Percentiles rank a stretch among this genome's conserved stretches.
Conservation (phyloP, 306 rosid genomes). For the Medicago lupulina region DNA sequence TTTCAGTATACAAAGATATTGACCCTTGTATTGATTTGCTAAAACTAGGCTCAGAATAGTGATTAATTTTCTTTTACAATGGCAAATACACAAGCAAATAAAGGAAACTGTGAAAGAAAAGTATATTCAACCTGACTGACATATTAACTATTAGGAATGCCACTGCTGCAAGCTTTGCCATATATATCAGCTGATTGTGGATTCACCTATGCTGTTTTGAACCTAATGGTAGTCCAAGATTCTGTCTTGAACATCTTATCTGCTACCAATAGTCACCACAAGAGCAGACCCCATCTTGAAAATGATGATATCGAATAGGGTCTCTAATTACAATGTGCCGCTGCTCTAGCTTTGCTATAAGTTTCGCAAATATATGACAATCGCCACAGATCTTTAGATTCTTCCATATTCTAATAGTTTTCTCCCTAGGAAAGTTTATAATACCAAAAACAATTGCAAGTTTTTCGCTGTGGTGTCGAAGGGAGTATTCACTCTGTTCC, state of each 20-base stretch:
- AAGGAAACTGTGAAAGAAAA: constrained; percentile 20
- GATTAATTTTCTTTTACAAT: not conserved
- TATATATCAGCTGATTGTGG: not conserved
- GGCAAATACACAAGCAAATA: constrained; percentile 3
- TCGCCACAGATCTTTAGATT: constrained; percentile 93
- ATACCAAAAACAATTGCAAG: constrained; percentile 76
- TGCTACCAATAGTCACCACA: constrained; percentile 89
- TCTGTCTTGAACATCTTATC: constrained; percentile 28
- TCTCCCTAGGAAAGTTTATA: constrained; percentile 71
- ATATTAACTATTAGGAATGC: constrained; percentile 19
- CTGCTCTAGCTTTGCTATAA: constrained; percentile 62
- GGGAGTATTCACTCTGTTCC: constrained; percentile 86
- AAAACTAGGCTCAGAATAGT: not conserved
- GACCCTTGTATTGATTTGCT: constrained; percentile 8
- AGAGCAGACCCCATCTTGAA: constrained; percentile 76
- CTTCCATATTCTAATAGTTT: constrained; percentile 78
- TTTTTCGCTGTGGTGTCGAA: constrained; percentile 81
- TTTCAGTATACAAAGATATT: constrained; percentile 20
- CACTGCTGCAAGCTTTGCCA: constrained; percentile 33
- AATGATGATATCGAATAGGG: constrained; percentile 90
- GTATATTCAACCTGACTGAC: constrained; percentile 28
- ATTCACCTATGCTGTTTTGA: constrained; percentile 22
- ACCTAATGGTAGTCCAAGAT: not conserved
- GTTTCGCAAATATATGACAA: constrained; percentile 84
- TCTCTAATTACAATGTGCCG: constrained; percentile 79